Base-by-base conservation (phyloP, 176 grass and related monocot genomes). In the Lolium perenne region DNA sequence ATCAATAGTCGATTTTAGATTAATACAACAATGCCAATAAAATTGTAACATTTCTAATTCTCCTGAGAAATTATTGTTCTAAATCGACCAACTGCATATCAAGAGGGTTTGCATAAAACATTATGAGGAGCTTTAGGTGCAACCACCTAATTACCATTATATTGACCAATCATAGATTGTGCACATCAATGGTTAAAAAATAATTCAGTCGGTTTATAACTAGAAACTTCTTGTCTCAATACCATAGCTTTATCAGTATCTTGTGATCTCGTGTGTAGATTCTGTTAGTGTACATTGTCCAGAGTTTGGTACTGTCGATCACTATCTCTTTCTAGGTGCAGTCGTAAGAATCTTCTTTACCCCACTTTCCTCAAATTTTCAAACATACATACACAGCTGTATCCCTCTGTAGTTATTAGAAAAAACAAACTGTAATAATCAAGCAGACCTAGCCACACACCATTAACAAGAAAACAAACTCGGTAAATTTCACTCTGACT, bases 341-440 rank as follows among this genome's bases (percentile, higher is more conserved):
- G 71, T 10, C 47, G 71, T 51, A 51, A 8, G 46, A 29, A 51
- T 51, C 47, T 51, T 50, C 71, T 50, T 29, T 9, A 22, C 2
- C 22, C 47, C 1, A 6, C 7, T 75, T 75, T 29, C 72, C 3
- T 3, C 48, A 50, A 51, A 29, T 75, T 75, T 75, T 53, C 47
- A 14, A 75, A 53, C 22, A 53, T 4, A 8, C 23, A 74, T 40
- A 68, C 38, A 69, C 38, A 68, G 79, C 50, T 83, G 86, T 78
- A 73, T 47, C 38, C 38, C 68, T 74, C 38, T 10, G 1, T 38
- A 69, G 11, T 38, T 20, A 74, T 9, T 20, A 5, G 22, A 75
- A 83, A 43, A 66, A 35, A 38, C 63, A 66, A 73, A 2, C 15
- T 21, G 13, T 22, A 82, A 32, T 4, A 23, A 49, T 25, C 11